These are phyloP conservation scores for Euptelea pleiosperma DNA, from an alignment of 164 flowering plant species.

Conservation along the genomic window DNA sequence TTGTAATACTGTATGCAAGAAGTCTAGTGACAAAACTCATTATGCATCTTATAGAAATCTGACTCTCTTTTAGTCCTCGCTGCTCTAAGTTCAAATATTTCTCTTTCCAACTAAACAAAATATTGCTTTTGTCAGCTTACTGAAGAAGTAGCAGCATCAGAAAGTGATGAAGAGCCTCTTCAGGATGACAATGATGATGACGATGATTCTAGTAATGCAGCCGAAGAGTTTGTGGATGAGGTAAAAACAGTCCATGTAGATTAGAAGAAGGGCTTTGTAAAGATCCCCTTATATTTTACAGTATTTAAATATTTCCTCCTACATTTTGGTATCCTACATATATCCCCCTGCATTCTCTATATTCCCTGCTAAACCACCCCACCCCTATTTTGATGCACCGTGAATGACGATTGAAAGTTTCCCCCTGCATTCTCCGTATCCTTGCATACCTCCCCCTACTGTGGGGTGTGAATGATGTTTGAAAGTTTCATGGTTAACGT, in stretches of 20 bases:
- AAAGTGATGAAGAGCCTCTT: constrained; percentile 18
- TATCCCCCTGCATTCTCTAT: no score
- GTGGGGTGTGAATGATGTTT: no score
- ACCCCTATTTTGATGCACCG: no score
- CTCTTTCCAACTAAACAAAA: neutral
- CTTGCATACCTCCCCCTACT: neutral
- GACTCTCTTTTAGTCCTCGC: neutral
- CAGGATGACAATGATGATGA: constrained; percentile 11
- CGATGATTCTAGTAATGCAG: constrained; percentile 6
- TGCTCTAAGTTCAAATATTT: neutral
- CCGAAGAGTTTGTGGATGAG: constrained; percentile 10
- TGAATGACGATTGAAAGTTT: no score
- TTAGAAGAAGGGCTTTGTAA: no score
- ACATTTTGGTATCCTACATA: neutral
- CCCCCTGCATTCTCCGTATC: no score
- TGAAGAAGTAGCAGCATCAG: constrained; percentile 16
- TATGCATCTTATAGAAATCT: no score
- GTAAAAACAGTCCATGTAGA: constrained; percentile 2
- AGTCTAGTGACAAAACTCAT: no score
- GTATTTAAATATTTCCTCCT: neutral
- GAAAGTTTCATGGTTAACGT: no score
- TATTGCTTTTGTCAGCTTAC: constrained; percentile 15
- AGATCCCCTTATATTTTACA: neutral
- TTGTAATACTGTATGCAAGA: no score
- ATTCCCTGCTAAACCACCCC: no score